These are phyloP conservation scores for Termitomyces sp. DNA, from an alignment of 768 basidiomycete species.

Conservation along the genomic window DNA sequence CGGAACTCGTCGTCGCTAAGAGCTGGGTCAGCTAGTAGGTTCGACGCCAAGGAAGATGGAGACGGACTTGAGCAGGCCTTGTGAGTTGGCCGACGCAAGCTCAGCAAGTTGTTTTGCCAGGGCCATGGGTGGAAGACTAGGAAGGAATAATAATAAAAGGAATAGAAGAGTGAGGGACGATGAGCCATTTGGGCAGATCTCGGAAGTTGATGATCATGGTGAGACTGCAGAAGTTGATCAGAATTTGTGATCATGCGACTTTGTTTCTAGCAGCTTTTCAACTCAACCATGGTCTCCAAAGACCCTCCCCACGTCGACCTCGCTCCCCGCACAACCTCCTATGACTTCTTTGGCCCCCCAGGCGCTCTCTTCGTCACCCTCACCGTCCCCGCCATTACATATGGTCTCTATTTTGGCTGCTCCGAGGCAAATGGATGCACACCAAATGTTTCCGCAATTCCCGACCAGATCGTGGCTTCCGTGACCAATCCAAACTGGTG, in stretches of 20 bases:
- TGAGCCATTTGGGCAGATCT: slow-evolving; percentile 7
- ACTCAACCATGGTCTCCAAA: slow-evolving; percentile 24
- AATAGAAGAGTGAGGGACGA: not conserved
- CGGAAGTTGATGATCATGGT: slow-evolving; percentile 12
- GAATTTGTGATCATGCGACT: slow-evolving; percentile 11
- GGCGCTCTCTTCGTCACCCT: slow-evolving; percentile 72
- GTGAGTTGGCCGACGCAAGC: slow-evolving; percentile 62
- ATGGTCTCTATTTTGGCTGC: slow-evolving; percentile 76
- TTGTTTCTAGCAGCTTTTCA: slow-evolving; percentile 7
- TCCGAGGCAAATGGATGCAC: slow-evolving; percentile 71
- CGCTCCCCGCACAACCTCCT: slow-evolving; percentile 69
- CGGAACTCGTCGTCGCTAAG: slow-evolving; percentile 73
- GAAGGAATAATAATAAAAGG: too few relatives aligned
- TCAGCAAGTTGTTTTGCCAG: slow-evolving; percentile 65
- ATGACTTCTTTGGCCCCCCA: slow-evolving; percentile 82
- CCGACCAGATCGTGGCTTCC: slow-evolving; percentile 40
- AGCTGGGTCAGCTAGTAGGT: not conserved
- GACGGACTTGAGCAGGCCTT: slow-evolving; percentile 62
- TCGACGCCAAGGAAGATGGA: not conserved
- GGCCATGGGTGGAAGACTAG: slow-evolving; percentile 32
- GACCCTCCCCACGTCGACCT: slow-evolving; percentile 22
- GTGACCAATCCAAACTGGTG: slow-evolving; percentile 58
- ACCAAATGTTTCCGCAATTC: slow-evolving; percentile 41
- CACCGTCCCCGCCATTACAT: slow-evolving; percentile 66
- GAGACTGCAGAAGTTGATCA: not conserved